Base-by-base conservation (phyloP, 306 rosid species). In the Dalbergia cochinchinensis region DNA sequence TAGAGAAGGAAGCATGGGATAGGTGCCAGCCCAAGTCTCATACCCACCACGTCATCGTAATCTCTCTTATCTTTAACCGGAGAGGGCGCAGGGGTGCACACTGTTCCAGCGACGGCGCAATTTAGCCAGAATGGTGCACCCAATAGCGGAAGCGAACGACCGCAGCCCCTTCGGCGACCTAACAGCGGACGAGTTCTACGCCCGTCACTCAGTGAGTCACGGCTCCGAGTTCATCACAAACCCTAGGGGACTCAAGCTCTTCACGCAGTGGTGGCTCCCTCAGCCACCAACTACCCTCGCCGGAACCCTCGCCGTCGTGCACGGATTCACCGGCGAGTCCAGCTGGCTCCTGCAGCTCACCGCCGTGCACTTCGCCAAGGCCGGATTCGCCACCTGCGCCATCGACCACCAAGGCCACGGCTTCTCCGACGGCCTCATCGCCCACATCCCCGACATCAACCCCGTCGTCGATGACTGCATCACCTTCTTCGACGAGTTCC, bases 401-500 rank as follows among this genome's bases (percentile, higher is more conserved):
- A 82, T 95, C 48, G 99, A 95, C 37, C 98, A 95, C 85, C 98
- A 95, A 47, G 99, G 99, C 61, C 99, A 95, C 76, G 99, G 99
- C 42, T 90, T 93, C 92, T 95, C 99, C 82, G 98, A 95, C 5
- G 98, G 99, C 80, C 97, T 95, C 82, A 1, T 7, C 13, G 73
- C 87, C n/a, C 98, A 95, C 78, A 90, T 95, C 69, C 98, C 98
- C 11, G 99, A 95, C 83, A 64, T 95, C 80, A 91, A 90, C 75
- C 97, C 93, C 19, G 94, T 95, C 73, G 94, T 93, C 54, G 96
- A 91, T 55, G 97, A 95, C 85, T 95, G 99, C 76, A 59, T 90
- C 70, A 1, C 86, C 20, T 90, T 93, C 93, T 95, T 95, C 83
- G 71, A 85, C 14, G 20, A 83, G 4, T 95, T 95, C 84, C 93